These are phyloP conservation scores for Udeniomyces megalosporus DNA, from an alignment of 768 basidiomycete genomes.

Conservation along the genomic window DNA sequence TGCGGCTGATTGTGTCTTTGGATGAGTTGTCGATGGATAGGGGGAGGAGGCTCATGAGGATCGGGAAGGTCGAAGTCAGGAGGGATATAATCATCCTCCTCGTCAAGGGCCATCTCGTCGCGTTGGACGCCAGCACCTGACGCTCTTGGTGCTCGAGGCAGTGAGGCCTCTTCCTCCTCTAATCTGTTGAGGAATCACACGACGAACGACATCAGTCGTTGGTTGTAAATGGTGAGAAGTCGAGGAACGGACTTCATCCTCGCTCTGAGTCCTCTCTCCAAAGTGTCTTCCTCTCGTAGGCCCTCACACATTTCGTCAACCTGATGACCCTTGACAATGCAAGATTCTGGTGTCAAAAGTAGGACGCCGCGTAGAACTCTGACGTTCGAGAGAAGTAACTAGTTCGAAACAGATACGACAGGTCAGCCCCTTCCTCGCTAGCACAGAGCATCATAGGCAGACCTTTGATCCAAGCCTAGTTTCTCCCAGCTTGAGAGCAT, in stretches of 20 bases:
- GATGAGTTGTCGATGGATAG: neutral
- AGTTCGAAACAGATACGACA: neutral
- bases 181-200: neutral
- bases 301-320: neutral
- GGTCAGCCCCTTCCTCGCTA: neutral
- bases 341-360: conserved; percentile 1
- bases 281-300: neutral
- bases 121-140: no score
- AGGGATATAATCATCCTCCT: conserved; percentile 13
- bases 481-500: conserved; percentile 5
- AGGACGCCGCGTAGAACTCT: conserved; percentile 6
- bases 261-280: neutral
- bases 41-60: neutral
- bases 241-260: conserved; percentile 13
- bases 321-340: neutral
- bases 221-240: no score
- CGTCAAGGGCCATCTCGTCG: no score
- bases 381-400: conserved; percentile 12
- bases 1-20: no score
- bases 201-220: no score
- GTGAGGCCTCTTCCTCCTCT: no score
- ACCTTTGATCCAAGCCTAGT: conserved; percentile 7
- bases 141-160: no score
- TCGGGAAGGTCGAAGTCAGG: conserved; percentile 5
- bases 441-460: neutral